Evolutionary conservation across 2,329 filamentous ascomycete genomes (phyloP).

Genomic region (Neonectria coccinea): DNA sequence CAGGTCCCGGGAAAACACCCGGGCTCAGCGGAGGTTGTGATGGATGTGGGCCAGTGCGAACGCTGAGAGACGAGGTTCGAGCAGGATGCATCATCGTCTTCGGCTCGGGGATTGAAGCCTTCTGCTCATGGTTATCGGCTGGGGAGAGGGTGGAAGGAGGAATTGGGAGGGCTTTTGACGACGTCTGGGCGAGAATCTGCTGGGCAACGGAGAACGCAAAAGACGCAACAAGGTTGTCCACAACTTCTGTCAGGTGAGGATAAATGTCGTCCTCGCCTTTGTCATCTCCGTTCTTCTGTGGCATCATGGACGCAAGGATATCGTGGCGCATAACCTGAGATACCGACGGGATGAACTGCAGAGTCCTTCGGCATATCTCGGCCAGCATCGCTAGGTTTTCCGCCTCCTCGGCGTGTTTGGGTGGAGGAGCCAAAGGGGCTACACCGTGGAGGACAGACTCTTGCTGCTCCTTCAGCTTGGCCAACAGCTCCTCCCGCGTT

Average conservation of each 20-base stretch:
- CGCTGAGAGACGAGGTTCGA: conserved; percentile 70
- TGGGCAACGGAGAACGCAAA: conserved; percentile 83
- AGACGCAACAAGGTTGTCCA: conserved; percentile 81
- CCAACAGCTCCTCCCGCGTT: conserved; percentile 70
- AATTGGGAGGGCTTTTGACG: conserved; percentile 75
- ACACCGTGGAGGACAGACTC: conserved; percentile 69
- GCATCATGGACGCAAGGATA: conserved; percentile 71
- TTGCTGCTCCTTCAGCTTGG: conserved; percentile 72
- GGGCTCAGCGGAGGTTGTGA: conserved; percentile 61
- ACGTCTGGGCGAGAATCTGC: conserved; percentile 81
- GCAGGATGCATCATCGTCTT: conserved; percentile 79
- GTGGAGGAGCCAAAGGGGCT: conserved; percentile 62
- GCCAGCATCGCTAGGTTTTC: conserved; percentile 86
- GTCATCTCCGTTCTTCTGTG: conserved; percentile 53
- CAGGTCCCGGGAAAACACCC: conserved; percentile 63
- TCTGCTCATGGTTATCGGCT: conserved; percentile 66
- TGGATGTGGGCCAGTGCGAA: conserved; percentile 53
- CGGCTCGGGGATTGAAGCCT: conserved; percentile 72
- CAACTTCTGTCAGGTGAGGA: conserved; percentile 61
- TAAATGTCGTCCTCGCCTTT: conserved; percentile 48
- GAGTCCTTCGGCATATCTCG: conserved; percentile 84
- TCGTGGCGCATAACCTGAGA: conserved; percentile 85
- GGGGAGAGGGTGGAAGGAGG: conserved; percentile 67
- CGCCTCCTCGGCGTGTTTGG: conserved; percentile 67
- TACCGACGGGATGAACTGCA: conserved; percentile 85